Evolutionary conservation across 2,329 filamentous ascomycete species (phyloP).

Genomic region (Ophiocordyceps camponoti-rufipedis): DNA sequence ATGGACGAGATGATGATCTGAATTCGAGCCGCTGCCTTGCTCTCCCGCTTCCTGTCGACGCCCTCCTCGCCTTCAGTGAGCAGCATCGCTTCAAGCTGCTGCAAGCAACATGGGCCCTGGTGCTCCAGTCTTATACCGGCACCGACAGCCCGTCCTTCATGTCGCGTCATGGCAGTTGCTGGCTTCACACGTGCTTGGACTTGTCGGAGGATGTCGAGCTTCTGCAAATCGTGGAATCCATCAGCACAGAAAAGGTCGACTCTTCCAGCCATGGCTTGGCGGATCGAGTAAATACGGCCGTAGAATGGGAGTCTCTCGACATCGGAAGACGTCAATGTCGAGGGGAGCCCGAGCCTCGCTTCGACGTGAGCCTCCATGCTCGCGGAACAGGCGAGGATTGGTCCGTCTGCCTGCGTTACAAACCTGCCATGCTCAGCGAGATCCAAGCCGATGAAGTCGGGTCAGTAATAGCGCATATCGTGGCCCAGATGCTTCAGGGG

Average conservation of each 20-base stretch:
- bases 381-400: neutral
- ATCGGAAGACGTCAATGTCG: no score
- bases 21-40: neutral
- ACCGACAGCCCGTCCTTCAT: neutral
- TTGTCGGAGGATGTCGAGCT: neutral
- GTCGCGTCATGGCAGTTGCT: neutral
- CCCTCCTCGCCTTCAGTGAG: neutral
- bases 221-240: neutral
- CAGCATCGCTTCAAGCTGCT: neutral
- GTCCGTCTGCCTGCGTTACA: neutral
- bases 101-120: neutral
- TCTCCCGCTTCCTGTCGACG: neutral
- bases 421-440: neutral
- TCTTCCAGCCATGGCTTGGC: neutral
- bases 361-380: neutral
- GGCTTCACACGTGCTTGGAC: neutral
- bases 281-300: neutral
- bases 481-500: neutral
- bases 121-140: constrained; percentile 1
- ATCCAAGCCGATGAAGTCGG: neutral
- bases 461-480: neutral
- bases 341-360: neutral
- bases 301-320: neutral
- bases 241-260: neutral
- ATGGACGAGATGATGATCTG: neutral